These are phyloP conservation scores for Maudiozyma saulgeensis DNA, from an alignment of 805 yeast species.

Conservation along the genomic window DNA sequence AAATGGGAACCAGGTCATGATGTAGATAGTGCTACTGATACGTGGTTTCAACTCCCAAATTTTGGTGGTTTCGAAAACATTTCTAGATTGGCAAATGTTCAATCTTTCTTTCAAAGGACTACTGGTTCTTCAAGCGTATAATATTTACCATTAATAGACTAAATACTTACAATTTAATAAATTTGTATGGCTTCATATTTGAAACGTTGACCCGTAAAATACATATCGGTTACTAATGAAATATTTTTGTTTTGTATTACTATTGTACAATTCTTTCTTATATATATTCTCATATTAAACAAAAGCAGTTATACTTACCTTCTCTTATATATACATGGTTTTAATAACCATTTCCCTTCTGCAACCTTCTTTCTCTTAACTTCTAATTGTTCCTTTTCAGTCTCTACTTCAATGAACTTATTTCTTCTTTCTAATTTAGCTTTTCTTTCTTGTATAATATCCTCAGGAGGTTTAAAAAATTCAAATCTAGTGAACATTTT, in stretches of 20 bases:
- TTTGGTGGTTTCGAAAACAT: slow-evolving; percentile 23
- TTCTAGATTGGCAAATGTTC: slow-evolving; percentile 17
- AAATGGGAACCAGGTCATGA: slow-evolving; percentile 51
- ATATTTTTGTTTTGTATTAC: background rate
- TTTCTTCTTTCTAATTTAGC: slow-evolving; percentile 53
- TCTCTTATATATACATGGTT: slow-evolving; percentile 93
- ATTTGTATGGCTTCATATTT: background rate
- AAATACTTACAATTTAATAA: no score
- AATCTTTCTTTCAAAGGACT: slow-evolving; percentile 20
- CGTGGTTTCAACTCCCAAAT: slow-evolving; percentile 26
- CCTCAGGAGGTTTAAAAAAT: slow-evolving; percentile 76
- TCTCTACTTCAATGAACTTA: slow-evolving; percentile 62
- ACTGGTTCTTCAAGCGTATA: background rate
- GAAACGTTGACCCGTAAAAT: background rate
- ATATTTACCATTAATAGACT: background rate
- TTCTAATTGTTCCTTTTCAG: slow-evolving; percentile 51
- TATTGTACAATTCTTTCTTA: background rate
- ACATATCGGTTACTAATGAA: background rate
- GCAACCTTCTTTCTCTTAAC: slow-evolving; percentile 44
- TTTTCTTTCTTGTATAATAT: slow-evolving; percentile 51
- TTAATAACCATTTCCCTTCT: slow-evolving; percentile 82
- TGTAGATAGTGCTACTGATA: slow-evolving; percentile 6
- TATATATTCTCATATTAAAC: background rate
- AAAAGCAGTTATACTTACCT: slow-evolving; percentile 34
- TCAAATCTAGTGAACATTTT: slow-evolving; percentile 94